Percentiles rank a stretch among this genome's conserved stretches.
phyloP scores from a whole-genome alignment of 305 asterid species.

The Fraxinus platypoda region DNA sequence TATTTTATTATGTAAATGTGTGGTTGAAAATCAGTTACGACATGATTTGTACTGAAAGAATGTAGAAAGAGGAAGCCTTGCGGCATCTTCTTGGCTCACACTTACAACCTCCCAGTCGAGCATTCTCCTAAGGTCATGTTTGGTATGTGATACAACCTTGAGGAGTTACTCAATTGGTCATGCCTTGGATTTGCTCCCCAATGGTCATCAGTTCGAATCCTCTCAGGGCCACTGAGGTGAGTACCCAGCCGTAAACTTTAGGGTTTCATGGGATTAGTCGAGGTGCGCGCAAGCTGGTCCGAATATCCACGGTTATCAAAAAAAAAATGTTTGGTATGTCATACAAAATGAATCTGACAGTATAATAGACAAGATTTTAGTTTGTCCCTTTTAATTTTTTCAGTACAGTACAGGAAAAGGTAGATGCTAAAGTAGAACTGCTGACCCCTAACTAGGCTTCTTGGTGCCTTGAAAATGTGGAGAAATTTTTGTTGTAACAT shows the following conservation, averaged over 20 bases:
- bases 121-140: neutral
- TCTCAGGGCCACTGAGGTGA: too few species aligned
- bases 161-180: too few species aligned
- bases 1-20: too few species aligned
- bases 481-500: neutral
- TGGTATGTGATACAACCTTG: neutral
- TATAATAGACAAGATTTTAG: neutral
- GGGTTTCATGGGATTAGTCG: too few species aligned
- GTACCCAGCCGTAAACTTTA: too few species aligned
- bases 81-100: neutral
- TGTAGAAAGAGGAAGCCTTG: neutral
- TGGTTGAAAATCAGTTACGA: too few species aligned
- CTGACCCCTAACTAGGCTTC: neutral
- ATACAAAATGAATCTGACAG: neutral
- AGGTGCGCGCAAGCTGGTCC: too few species aligned
- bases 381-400: neutral
- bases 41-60: conserved; percentile 5
- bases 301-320: too few species aligned
- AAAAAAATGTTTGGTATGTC: too few species aligned
- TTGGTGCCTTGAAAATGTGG: neutral
- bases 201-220: too few species aligned
- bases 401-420: neutral
- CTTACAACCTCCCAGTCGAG: neutral
- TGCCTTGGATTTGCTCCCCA: too few species aligned
- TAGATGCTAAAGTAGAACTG: neutral